Conservation (phyloP, 2,329 filamentous ascomycete genomes). For the Neocatenulostroma microsporum region DNA sequence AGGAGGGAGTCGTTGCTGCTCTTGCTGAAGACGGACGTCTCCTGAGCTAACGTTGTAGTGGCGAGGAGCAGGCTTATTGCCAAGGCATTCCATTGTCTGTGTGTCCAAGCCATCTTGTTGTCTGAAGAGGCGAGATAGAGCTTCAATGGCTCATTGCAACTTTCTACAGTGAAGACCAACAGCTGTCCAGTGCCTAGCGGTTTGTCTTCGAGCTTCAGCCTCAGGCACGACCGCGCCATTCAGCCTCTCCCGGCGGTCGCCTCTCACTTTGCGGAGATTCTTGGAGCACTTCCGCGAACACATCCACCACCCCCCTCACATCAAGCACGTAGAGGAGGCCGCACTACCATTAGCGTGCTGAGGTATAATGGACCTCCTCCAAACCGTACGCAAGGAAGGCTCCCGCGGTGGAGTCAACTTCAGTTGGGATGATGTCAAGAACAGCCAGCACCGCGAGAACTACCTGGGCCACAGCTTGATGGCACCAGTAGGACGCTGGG, state of each 20-base stretch:
- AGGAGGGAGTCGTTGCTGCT: conserved; percentile 73
- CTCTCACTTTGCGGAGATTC: background rate
- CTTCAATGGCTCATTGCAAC: conserved; percentile 4
- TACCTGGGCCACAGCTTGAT: conserved; percentile 86
- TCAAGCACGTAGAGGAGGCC: background rate
- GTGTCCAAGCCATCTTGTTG: too few relatives aligned
- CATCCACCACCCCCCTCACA: background rate
- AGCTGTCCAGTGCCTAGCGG: too few relatives aligned
- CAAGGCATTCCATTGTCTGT: background rate
- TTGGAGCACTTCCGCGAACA: conserved; percentile 2
- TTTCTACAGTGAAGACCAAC: background rate
- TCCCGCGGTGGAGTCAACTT: conserved; percentile 89
- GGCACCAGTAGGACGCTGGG: conserved; percentile 84
- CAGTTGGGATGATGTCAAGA: conserved; percentile 90
- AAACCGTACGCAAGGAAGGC: conserved; percentile 84
- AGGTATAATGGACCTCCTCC: conserved; percentile 95
- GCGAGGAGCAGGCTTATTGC: conserved; percentile 15
- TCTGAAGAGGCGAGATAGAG: background rate
- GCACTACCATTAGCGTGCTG: background rate
- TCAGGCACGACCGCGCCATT: background rate
- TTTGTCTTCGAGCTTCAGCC: too few relatives aligned
- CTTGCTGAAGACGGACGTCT: conserved; percentile 29
- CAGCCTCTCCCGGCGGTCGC: conserved; percentile 1
- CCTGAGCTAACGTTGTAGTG: conserved; percentile 13
- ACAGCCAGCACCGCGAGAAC: conserved; percentile 79